phyloP scores from a whole-genome alignment of 176 grass and related monocot species.

The Triticum dicoccoides region DNA sequence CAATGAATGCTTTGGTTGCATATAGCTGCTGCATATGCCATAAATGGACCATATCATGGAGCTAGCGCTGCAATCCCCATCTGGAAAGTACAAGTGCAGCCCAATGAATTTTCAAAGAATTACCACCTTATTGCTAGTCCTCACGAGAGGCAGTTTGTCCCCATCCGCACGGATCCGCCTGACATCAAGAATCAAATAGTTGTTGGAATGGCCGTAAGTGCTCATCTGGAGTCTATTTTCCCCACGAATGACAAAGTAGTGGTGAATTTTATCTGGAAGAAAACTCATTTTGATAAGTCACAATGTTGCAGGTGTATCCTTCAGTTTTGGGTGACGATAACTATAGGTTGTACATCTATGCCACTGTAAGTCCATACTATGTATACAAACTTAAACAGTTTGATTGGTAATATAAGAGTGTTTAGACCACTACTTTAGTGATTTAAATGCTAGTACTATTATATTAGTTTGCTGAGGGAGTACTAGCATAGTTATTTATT shows the following conservation, averaged over 20 bases:
- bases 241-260: too few relatives aligned
- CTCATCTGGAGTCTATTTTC: too few relatives aligned
- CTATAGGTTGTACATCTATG: background rate
- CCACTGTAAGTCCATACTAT: background rate
- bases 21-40: background rate
- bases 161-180: background rate
- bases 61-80: background rate
- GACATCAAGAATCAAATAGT: background rate
- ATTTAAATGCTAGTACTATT: too few relatives aligned
- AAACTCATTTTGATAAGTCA: too few relatives aligned
- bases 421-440: too few relatives aligned
- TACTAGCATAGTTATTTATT: too few relatives aligned
- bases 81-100: background rate
- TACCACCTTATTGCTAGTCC: slow-evolving; percentile 10
- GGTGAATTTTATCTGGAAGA: too few relatives aligned
- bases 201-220: background rate
- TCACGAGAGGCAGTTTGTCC: background rate
- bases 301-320: background rate
- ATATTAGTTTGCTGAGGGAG: too few relatives aligned
- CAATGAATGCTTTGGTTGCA: background rate
- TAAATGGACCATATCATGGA: background rate
- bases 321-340: background rate
- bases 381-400: too few relatives aligned
- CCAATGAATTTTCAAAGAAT: background rate
- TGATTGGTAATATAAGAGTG: too few relatives aligned